phyloP scores from a whole-genome alignment of 2,329 filamentous ascomycete genomes.

The Bipolaris bicolor region DNA sequence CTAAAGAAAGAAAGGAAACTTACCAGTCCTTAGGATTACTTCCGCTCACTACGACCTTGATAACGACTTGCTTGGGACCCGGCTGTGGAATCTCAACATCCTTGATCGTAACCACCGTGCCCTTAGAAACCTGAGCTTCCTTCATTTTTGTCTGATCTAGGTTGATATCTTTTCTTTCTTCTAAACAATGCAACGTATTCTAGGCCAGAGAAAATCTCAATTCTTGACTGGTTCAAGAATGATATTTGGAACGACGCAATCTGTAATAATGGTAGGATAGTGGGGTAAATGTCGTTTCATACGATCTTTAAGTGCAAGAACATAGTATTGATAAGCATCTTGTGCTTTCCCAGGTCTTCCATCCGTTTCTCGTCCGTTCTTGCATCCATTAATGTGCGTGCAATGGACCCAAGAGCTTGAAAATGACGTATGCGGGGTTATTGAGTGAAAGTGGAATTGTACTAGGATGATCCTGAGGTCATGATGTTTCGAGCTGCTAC shows the following conservation, averaged over 20 bases:
- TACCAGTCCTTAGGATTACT: slow-evolving; percentile 59
- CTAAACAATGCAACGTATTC: too few relatives aligned
- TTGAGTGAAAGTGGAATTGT: background rate
- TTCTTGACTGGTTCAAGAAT: too few relatives aligned
- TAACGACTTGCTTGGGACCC: slow-evolving; percentile 44
- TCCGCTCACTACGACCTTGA: slow-evolving; percentile 49
- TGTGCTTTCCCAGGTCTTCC: background rate
- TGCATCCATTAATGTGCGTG: background rate
- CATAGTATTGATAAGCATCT: too few relatives aligned
- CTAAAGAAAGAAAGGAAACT: background rate
- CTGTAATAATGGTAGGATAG: too few relatives aligned
- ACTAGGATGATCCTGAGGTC: background rate
- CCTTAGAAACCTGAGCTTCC: slow-evolving; percentile 48
- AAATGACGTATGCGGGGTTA: background rate
- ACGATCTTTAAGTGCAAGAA: too few relatives aligned
- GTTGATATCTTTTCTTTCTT: too few relatives aligned
- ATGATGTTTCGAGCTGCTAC: background rate
- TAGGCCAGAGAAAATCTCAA: too few relatives aligned
- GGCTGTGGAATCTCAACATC: slow-evolving; percentile 44
- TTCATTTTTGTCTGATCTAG: slow-evolving; percentile 44
- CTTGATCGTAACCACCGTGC: slow-evolving; percentile 46
- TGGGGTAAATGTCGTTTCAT: too few relatives aligned
- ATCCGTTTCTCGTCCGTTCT: background rate
- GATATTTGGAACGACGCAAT: too few relatives aligned
- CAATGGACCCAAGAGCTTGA: background rate